Base-by-base conservation (phyloP, 2,329 filamentous ascomycete genomes). In the Xylariaceae sp. region DNA sequence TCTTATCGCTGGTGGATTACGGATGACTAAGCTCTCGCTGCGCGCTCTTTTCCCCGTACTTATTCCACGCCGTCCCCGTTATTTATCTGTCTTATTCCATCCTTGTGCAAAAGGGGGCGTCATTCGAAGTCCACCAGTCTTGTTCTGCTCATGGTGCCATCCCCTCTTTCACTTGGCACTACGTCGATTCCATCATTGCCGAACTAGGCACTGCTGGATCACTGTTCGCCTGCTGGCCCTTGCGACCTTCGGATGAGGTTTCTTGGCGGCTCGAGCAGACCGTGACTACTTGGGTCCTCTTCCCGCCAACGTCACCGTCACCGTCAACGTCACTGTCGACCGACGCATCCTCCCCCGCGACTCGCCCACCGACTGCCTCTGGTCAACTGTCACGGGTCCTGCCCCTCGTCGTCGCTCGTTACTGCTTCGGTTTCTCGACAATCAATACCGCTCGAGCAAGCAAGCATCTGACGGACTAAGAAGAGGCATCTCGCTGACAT, bases 391-490 rank as follows among this genome's bases (percentile, higher is more conserved):
- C 54, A 35, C 54, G 47, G 58, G 57, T 51, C 30, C 47, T 48
- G 64, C 58, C 66, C 67, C 64, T 64, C 63, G 69, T 65, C 64
- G 69, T 66, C 70, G 64, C 66, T 72, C 69, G 69, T 66, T 72
- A 67, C 58, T 66, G 60, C 62, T 54, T 58, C 56, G 48, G 49
- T 62, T 58, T 51, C 56, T 53, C 58, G 52, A 57, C 48, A 54
- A 54, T 44, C 51, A 45, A 13, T 15, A n/a, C 51, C 37, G 18
- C 49, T 37, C n/a, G 59, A 53, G 34, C 45, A 55, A 64, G 56
- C 56, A 56, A 58, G 55, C 34, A 35, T 62, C 61, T 59, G 51
- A 59, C 60, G 54, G 55, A 61, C 63, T 4, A 30, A 30, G 62
- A 61, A 54, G 52, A 58, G 51, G 45, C 50, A 56, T 53, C 49